phyloP scores from a whole-genome alignment of 2,329 filamentous ascomycete species.

The Diaporthe ampelina region DNA sequence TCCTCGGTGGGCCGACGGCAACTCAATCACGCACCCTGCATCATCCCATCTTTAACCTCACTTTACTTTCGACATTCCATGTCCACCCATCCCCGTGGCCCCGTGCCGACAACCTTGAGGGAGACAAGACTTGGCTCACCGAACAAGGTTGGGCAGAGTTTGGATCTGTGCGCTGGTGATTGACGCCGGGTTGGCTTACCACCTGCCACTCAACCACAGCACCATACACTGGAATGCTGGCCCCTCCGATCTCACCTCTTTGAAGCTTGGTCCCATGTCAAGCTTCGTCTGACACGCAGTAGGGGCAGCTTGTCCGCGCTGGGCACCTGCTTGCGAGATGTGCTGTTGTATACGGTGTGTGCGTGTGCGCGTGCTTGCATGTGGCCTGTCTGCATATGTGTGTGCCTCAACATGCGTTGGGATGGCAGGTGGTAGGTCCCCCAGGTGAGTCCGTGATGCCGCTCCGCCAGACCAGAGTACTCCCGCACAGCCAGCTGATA shows the following conservation, averaged over 20 bases:
- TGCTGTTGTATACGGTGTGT: not conserved
- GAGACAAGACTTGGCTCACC: constrained; percentile 5
- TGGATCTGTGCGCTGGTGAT: constrained; percentile 21
- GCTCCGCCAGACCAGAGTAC: not conserved
- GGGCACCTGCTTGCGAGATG: constrained; percentile 25
- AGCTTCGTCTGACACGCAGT: constrained; percentile 27
- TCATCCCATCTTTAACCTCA: constrained; percentile 33
- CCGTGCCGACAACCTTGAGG: constrained; percentile 16
- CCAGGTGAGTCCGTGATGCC: constrained; percentile 9
- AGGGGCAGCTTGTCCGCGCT: constrained; percentile 18
- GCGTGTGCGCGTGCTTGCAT: not conserved
- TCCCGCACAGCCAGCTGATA: not conserved
- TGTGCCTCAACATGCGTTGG: constrained; percentile 14
- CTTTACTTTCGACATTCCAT: constrained; percentile 32
- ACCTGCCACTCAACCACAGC: not conserved
- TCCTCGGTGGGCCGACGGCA: constrained; percentile 30
- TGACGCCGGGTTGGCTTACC: not conserved
- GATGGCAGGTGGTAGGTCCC: constrained; percentile 12
- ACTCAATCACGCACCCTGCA: constrained; percentile 23
- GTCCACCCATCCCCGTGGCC: constrained; percentile 24
- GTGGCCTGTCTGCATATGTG: constrained; percentile 5
- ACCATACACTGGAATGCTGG: not conserved
- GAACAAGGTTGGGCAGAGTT: constrained; percentile 26
- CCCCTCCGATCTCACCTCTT: not conserved
- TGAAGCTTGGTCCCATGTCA: constrained; percentile 21